Evolutionary conservation across 2,329 filamentous ascomycete species (phyloP), one percentile per base, ranked within the genome.

Genomic region (Fusarium lateritium): DNA sequence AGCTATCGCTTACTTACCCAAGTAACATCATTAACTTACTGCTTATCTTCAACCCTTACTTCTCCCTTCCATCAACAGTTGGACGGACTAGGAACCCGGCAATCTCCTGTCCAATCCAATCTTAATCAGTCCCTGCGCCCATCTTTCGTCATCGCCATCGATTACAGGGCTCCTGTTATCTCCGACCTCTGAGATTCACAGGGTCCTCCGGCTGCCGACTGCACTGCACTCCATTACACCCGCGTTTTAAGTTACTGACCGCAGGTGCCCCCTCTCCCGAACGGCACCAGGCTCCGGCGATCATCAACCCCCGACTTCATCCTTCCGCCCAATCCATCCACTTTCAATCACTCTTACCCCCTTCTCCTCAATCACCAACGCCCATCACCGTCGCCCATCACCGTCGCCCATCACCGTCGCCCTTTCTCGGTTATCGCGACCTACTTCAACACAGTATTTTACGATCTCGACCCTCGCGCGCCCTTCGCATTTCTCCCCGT

Each of bases 281-380:
- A 66, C 70, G 39, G 56, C 66, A 47, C 51, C 61, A 69, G 56
- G 40, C 69, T 67, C 59, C 59, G 71, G 65, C 69, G 61, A 73
- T 73, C 67, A 55, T 64, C 58, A 59, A 55, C 56, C 47, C 42
- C 62, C 63, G 44, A 57, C 67, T 70, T 70, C 28, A 31, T 31
- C 47, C 51, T 57, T 49, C 38, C 45, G 17, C 52, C 45, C 36
- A 38, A 52, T 34, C 61, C 53, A 38, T 39, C 53, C 60, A 65
- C 34, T 24, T 33, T 47, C 38, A 52, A 36, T 44, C 51, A 55
- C n/a, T 28, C 40, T 46, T 47, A 58, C 46, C 49, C 56, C 55
- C 56, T 52, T 56, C 49, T 56, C 56, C 52, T 60, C 45, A 56
- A 59, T 56, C 61, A 52, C 46, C 66, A 50, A 55, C 59, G 43